Base-by-base conservation (phyloP, 2,329 filamentous ascomycete genomes). In the Myriosclerotinia duriaeana region DNA sequence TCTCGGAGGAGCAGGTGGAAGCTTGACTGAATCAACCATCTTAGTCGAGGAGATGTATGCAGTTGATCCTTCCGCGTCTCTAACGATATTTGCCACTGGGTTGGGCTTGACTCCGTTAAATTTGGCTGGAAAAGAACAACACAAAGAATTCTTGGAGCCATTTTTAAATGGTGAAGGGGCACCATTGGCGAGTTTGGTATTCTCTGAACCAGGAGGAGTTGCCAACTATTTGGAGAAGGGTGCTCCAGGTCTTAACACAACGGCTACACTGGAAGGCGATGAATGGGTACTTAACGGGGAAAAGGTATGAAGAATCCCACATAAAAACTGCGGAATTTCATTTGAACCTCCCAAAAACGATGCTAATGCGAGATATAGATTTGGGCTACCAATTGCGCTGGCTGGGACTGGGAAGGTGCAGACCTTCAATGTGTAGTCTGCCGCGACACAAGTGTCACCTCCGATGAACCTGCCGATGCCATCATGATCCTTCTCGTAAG, bases 341-440 rank as follows among this genome's bases (percentile, higher is more conserved):
- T 6, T n/a, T 0, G 11, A n/a, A 12, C 2, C 5, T n/a, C 8
- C n/a, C 4, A 26, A 7, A 50, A 50, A 8, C 17, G 7, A 48
- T 15, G 12, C 40, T 63, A 40, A 66, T 26, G 14, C 12, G 30
- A 5, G 12, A 22, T 9, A 53, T 64, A 81, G 80, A 76, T 84
- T 50, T 86, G 84, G 83, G 81, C 83, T 14, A 84, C 83, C 1
- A 86, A 85, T 71, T 79, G 77, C 62, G 80, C 78, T 0, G 83
- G 84, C 17, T 86, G 82, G 83, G 83, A 85, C 67, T 78, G 78
- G 52, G 76, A 77, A 63, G 83, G 84, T 12, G 81, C 82, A 1
- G 82, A 85, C 53, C 74, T 86, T 1, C 78, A 80, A 64, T 85
- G 82, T 68, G 78, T 85, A 8, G 80, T 84, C 5, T 85, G 82